Percentiles rank a stretch among this genome's conserved stretches.
Evolutionary conservation across 352 stramenopile genomes (phyloP).

Genomic region (Phytophthora litchii): DNA sequence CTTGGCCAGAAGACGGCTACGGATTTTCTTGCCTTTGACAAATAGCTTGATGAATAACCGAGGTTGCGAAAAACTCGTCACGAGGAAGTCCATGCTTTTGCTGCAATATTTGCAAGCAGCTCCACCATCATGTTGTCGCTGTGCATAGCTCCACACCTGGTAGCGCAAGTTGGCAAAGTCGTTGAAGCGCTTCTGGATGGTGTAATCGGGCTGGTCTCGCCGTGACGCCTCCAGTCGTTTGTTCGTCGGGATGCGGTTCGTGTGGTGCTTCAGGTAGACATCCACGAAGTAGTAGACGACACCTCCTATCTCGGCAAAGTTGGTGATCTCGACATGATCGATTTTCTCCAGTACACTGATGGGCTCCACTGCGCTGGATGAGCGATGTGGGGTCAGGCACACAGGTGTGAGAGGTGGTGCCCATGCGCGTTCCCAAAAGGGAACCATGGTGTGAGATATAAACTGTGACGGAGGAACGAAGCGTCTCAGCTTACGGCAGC

Average conservation of each 20-base stretch:
- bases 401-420: constrained; percentile 45
- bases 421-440: constrained; percentile 36
- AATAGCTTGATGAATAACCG: constrained; percentile 44
- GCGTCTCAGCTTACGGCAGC: neutral
- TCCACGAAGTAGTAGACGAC: constrained; percentile 22
- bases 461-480: neutral
- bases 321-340: constrained; percentile 54
- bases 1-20: constrained; percentile 37
- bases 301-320: constrained; percentile 34
- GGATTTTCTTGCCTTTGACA: constrained; percentile 31
- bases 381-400: constrained; percentile 36
- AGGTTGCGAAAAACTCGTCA: constrained; percentile 44
- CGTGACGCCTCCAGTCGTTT: neutral
- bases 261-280: neutral
- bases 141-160: constrained; percentile 51
- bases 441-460: constrained; percentile 26
- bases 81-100: constrained; percentile 49
- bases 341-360: constrained; percentile 40
- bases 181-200: constrained; percentile 31
- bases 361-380: constrained; percentile 36
- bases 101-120: constrained; percentile 47
- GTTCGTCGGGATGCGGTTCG: neutral
- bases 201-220: neutral
- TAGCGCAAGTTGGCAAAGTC: constrained; percentile 60
- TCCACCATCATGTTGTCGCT: constrained; percentile 39